These are phyloP conservation scores for Glycine soja DNA, from an alignment of 306 rosid species.

Conservation along the genomic window DNA sequence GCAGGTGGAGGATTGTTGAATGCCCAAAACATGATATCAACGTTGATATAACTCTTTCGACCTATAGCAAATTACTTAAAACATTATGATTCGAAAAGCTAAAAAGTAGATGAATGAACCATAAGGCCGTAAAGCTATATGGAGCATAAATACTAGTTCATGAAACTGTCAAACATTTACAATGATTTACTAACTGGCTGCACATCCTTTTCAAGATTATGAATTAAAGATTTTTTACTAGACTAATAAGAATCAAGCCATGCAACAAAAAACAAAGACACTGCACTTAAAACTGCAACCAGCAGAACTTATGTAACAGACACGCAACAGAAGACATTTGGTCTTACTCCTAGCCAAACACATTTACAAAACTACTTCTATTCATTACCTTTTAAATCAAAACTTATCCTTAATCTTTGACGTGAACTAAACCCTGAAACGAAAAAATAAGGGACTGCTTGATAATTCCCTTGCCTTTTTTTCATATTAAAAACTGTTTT, in stretches of 20 bases:
- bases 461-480: not conserved
- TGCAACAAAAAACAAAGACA: not conserved
- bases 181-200: constrained; percentile 2
- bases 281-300: no score
- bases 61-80: constrained; percentile 61
- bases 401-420: not conserved
- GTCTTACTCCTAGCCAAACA: not conserved
- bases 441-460: not conserved
- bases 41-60: constrained; percentile 77
- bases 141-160: constrained; percentile 27
- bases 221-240: not conserved
- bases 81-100: not conserved
- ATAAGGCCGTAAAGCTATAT: not conserved
- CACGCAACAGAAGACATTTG: not conserved
- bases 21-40: constrained; percentile 87
- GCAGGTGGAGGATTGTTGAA: constrained; percentile 97
- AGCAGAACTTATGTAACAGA: not conserved
- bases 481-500: not conserved
- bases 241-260: constrained; percentile 11
- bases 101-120: not conserved
- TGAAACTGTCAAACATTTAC: not conserved
- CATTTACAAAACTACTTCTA: not conserved
- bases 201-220: constrained; percentile 3
- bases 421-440: not conserved
- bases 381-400: not conserved